These are phyloP conservation scores for Pythium apleroticum DNA, from an alignment of 352 stramenopile species.

Conservation along the genomic window DNA sequence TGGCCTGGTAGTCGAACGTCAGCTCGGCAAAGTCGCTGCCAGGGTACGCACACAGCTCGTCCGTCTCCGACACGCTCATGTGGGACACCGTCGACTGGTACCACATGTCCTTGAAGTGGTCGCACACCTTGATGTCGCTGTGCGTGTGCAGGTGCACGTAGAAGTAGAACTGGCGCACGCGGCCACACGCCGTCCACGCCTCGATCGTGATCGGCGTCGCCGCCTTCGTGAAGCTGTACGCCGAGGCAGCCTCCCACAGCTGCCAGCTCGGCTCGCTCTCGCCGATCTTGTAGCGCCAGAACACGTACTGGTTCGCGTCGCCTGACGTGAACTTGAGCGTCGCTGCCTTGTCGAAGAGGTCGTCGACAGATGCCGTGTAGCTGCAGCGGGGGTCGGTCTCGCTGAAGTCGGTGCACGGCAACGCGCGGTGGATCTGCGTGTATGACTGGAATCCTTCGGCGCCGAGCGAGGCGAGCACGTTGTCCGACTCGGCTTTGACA, in stretches of 20 bases:
- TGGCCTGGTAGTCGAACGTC: conserved; percentile 42
- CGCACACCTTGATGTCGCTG: conserved; percentile 32
- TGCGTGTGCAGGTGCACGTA: conserved; percentile 38
- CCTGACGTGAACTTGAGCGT: conserved; percentile 10
- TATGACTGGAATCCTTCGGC: conserved; percentile 41
- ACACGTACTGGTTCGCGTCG: conserved; percentile 35
- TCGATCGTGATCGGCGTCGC: conserved; percentile 51
- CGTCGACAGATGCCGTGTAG: conserved; percentile 34
- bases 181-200: conserved; percentile 42
- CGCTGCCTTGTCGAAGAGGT: conserved; percentile 35
- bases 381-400: conserved; percentile 28
- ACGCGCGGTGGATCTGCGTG: conserved; percentile 61
- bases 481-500: conserved; percentile 32
- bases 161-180: conserved; percentile 32
- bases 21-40: conserved; percentile 52
- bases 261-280: conserved; percentile 38
- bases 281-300: conserved; percentile 61
- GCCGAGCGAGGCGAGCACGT: conserved; percentile 37
- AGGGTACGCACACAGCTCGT: conserved; percentile 31
- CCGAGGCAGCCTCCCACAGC: conserved; percentile 37
- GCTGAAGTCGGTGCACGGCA: conserved; percentile 38
- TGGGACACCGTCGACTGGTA: conserved; percentile 31
- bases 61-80: not conserved
- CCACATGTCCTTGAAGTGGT: conserved; percentile 42
- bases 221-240: conserved; percentile 35